Percentiles rank a stretch among this genome's conserved stretches.
Conservation (phyloP, 805 yeast genomes). For the Metschnikowia bowlesiae region DNA sequence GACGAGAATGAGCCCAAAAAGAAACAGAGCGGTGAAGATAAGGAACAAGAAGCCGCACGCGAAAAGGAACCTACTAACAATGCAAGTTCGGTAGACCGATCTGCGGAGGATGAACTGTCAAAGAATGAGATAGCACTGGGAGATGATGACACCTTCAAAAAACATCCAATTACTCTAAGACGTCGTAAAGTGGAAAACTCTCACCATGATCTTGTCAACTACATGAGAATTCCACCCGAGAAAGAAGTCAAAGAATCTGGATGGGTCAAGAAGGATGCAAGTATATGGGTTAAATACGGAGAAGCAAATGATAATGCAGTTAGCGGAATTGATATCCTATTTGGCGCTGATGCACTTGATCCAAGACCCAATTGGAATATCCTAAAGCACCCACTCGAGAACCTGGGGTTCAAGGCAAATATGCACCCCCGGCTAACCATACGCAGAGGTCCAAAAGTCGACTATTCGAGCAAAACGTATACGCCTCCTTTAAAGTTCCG, state of each 20-base stretch:
- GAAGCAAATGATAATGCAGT: slow-evolving; percentile 35
- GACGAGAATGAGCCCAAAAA: background rate
- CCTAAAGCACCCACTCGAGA: slow-evolving; percentile 26
- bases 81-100: background rate
- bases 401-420: slow-evolving; percentile 18
- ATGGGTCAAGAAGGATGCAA: slow-evolving; percentile 46
- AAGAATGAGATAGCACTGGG: background rate
- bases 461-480: slow-evolving; percentile 23
- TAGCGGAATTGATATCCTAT: slow-evolving; percentile 63
- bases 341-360: slow-evolving; percentile 69
- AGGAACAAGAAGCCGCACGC: slow-evolving; percentile 4
- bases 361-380: slow-evolving; percentile 69
- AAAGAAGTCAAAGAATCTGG: slow-evolving; percentile 35
- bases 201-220: slow-evolving; percentile 18
- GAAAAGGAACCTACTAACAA: slow-evolving; percentile 1
- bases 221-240: slow-evolving; percentile 28
- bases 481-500: slow-evolving; percentile 33
- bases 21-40: background rate
- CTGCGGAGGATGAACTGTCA: background rate
- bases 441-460: slow-evolving; percentile 31
- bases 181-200: slow-evolving; percentile 16
- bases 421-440: slow-evolving; percentile 27
- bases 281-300: slow-evolving; percentile 61
- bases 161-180: background rate
- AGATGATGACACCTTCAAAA: background rate